These are phyloP conservation scores for Pyrus bretschneideri DNA, from an alignment of 306 rosid species.

Conservation along the genomic window DNA sequence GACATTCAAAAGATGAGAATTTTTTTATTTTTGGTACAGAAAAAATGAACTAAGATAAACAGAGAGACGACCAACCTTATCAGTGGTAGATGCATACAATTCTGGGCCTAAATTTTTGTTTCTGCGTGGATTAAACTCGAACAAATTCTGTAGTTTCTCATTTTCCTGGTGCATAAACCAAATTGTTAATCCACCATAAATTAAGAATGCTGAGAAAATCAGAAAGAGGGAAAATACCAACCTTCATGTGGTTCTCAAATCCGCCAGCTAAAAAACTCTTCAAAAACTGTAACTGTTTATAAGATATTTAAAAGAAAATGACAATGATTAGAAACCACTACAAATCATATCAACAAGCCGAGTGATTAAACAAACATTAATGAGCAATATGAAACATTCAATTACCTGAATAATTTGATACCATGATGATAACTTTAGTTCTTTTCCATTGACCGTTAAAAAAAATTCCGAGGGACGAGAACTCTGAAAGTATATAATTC, in stretches of 20 bases:
- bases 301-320: neutral
- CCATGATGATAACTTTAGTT: slow-evolving; percentile 22
- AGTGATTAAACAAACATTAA: neutral
- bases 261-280: slow-evolving; percentile 15
- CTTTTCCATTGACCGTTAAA: slow-evolving; percentile 5
- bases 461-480: slow-evolving; percentile 2
- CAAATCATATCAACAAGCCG: neutral
- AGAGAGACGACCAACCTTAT: slow-evolving; percentile 15
- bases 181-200: neutral
- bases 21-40: no score
- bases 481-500: slow-evolving; percentile 14
- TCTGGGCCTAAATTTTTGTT: neutral
- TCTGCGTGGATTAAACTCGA: slow-evolving; percentile 7
- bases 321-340: neutral
- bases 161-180: slow-evolving; percentile 21
- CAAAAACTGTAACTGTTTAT: slow-evolving; percentile 15
- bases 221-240: slow-evolving; percentile 2
- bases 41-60: no score
- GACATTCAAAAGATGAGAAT: neutral
- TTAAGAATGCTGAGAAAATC: neutral
- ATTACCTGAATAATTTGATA: slow-evolving; percentile 33
- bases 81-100: slow-evolving; percentile 21
- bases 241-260: slow-evolving; percentile 13
- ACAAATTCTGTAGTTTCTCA: slow-evolving; percentile 20
- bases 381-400: neutral